phyloP scores from a whole-genome alignment of 2,329 filamentous ascomycete genomes.

The Calonectria hongkongensis region DNA sequence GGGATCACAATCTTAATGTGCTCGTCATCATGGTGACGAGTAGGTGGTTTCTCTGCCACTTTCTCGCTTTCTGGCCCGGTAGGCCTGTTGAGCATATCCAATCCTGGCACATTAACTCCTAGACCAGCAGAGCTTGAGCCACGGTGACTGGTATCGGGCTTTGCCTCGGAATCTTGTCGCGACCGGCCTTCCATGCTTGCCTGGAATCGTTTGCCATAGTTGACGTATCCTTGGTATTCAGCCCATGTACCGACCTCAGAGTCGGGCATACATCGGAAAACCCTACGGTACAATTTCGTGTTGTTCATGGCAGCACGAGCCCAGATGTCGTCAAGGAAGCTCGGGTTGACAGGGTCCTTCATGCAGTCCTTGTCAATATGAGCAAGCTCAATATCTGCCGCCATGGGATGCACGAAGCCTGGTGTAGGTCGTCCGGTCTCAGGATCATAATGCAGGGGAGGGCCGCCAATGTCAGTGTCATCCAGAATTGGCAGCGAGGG shows the following conservation, averaged over 20 bases:
- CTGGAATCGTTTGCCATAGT: slow-evolving; percentile 86
- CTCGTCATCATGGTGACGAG: slow-evolving; percentile 51
- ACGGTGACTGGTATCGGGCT: slow-evolving; percentile 60
- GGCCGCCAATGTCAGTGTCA: slow-evolving; percentile 89
- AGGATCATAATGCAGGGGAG: slow-evolving; percentile 74
- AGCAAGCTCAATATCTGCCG: slow-evolving; percentile 83
- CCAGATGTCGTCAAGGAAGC: slow-evolving; percentile 94
- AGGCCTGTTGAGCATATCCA: slow-evolving; percentile 61
- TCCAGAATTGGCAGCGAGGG: slow-evolving; percentile 81
- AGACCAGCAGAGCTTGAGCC: slow-evolving; percentile 60
- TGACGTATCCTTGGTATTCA: slow-evolving; percentile 89
- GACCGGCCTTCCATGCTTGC: slow-evolving; percentile 77
- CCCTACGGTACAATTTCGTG: slow-evolving; percentile 92
- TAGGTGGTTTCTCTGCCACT: slow-evolving; percentile 53
- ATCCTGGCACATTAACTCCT: slow-evolving; percentile 66
- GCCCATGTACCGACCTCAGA: slow-evolving; percentile 95
- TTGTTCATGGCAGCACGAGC: slow-evolving; percentile 92
- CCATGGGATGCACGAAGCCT: slow-evolving; percentile 70
- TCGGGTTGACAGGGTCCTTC: slow-evolving; percentile 88
- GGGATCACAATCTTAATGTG: slow-evolving; percentile 59
- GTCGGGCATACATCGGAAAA: slow-evolving; percentile 98
- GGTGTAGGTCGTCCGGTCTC: slow-evolving; percentile 69
- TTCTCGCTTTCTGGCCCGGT: slow-evolving; percentile 60
- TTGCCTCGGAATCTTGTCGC: slow-evolving; percentile 69
- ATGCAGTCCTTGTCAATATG: slow-evolving; percentile 93